Conservation (phyloP, 805 yeast genomes). For the Saccharomycopsis sp. region DNA sequence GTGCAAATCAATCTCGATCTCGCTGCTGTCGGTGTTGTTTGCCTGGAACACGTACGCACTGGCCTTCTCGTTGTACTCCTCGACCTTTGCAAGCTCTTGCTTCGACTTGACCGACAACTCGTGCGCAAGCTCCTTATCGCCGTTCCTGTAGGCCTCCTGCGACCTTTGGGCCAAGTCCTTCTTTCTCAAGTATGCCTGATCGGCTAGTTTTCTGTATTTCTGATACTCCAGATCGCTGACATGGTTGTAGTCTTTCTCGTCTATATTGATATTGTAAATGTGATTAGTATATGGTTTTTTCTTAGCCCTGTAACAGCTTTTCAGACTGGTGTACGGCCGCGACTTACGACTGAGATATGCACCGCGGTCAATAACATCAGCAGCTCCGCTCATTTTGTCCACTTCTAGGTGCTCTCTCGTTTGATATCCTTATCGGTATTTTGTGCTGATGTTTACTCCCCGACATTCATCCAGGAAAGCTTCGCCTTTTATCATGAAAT, state of each 20-base stretch:
- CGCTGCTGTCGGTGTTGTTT: constrained; percentile 80
- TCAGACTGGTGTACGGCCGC: not conserved
- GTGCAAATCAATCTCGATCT: constrained; percentile 87
- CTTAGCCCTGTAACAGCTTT: not conserved
- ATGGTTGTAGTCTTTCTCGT: constrained; percentile 59
- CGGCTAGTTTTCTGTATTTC: constrained; percentile 60
- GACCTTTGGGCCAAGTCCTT: constrained; percentile 55
- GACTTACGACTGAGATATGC: constrained; percentile 15
- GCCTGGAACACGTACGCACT: constrained; percentile 85
- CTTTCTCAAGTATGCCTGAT: constrained; percentile 52
- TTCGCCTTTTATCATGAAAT: too few species aligned
- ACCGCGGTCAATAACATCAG: constrained; percentile 10
- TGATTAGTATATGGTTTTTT: not conserved
- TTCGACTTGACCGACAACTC: constrained; percentile 66
- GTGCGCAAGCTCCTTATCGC: constrained; percentile 69
- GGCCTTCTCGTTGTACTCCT: constrained; percentile 66
- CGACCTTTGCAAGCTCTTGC: constrained; percentile 52
- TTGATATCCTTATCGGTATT: too few species aligned
- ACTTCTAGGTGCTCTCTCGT: too few species aligned
- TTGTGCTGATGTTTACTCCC: not conserved
- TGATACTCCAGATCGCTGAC: constrained; percentile 61
- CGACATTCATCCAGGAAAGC: too few species aligned
- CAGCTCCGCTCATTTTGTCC: constrained; percentile 11
- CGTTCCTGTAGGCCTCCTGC: constrained; percentile 67
- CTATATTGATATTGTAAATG: constrained; percentile 14